A percentile compares a stretch with the other conserved stretches of the same genome.
Conservation (phyloP, 1,284 basidiomycete species). For the Phlebopus sp. region DNA sequence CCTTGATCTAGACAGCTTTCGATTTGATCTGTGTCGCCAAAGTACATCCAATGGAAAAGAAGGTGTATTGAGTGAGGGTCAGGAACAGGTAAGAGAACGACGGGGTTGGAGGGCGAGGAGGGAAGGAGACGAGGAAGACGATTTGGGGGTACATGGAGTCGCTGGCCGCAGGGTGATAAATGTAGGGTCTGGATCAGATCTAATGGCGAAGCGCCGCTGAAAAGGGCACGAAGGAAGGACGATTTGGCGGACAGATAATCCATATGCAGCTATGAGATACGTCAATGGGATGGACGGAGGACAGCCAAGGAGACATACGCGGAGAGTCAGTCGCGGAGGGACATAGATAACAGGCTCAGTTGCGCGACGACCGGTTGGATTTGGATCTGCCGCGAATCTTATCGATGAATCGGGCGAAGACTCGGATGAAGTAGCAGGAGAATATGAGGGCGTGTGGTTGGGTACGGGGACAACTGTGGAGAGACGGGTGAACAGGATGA, state of each 20-base stretch:
- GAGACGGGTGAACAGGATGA: background rate
- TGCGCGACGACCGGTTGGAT: constrained; percentile 44
- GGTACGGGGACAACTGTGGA: constrained; percentile 51
- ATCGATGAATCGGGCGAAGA: constrained; percentile 25
- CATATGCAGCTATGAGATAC: constrained; percentile 55
- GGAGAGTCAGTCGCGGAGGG: constrained; percentile 56
- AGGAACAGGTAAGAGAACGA: constrained; percentile 72
- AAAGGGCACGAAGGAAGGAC: constrained; percentile 60
- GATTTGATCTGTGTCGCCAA: constrained; percentile 59
- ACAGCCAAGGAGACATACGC: constrained; percentile 41
- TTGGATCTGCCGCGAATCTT: constrained; percentile 28
- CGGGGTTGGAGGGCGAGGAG: constrained; percentile 58
- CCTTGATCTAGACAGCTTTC: constrained; percentile 57
- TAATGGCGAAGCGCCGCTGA: constrained; percentile 60
- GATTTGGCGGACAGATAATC: constrained; percentile 76
- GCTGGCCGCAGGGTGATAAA: constrained; percentile 25
- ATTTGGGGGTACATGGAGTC: constrained; percentile 41
- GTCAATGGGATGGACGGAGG: background rate
- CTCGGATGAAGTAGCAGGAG: constrained; percentile 27
- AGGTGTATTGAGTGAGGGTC: constrained; percentile 70
- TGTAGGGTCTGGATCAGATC: constrained; percentile 46
- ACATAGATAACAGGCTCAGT: constrained; percentile 50
- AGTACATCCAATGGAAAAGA: constrained; percentile 78
- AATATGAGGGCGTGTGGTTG: constrained; percentile 27
- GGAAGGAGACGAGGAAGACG: constrained; percentile 65